Evolutionary conservation across 2,329 filamentous ascomycete species (phyloP).

Genomic region (Colletotrichum sp.): DNA sequence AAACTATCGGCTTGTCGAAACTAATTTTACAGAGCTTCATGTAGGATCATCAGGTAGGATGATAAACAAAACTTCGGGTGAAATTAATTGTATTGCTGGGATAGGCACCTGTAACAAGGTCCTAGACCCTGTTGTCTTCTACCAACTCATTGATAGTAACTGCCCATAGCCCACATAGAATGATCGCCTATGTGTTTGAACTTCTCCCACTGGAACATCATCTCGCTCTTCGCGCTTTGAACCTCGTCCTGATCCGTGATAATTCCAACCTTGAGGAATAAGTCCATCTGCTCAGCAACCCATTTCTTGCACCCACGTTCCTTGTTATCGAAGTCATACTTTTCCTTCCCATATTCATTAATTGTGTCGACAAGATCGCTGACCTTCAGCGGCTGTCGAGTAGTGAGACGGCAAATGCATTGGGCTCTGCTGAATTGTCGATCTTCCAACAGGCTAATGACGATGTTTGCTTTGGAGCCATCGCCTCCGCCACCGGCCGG

Average conservation of each 20-base stretch:
- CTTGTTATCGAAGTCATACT: background rate
- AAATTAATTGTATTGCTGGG: rapidly evolving
- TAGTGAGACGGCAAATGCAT: background rate
- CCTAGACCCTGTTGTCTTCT: rapidly evolving
- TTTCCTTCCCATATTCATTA: background rate
- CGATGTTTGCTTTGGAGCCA: background rate
- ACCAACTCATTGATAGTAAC: background rate
- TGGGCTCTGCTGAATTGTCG: background rate
- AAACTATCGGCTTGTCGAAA: rapidly evolving
- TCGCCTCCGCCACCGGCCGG: background rate
- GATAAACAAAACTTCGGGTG: background rate
- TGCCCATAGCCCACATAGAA: background rate
- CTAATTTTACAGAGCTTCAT: rapidly evolving
- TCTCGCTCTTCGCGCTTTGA: background rate
- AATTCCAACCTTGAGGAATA: background rate
- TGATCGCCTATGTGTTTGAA: background rate
- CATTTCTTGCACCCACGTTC: background rate
- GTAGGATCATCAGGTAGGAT: background rate
- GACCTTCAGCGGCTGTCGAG: background rate
- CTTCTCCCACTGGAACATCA: background rate
- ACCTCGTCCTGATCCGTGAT: background rate
- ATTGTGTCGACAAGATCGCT: background rate
- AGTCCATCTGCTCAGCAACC: background rate
- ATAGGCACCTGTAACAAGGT: rapidly evolving
- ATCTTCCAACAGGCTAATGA: background rate